phyloP scores from a whole-genome alignment of 2,329 filamentous ascomycete species.

The Fusarium metavorans region DNA sequence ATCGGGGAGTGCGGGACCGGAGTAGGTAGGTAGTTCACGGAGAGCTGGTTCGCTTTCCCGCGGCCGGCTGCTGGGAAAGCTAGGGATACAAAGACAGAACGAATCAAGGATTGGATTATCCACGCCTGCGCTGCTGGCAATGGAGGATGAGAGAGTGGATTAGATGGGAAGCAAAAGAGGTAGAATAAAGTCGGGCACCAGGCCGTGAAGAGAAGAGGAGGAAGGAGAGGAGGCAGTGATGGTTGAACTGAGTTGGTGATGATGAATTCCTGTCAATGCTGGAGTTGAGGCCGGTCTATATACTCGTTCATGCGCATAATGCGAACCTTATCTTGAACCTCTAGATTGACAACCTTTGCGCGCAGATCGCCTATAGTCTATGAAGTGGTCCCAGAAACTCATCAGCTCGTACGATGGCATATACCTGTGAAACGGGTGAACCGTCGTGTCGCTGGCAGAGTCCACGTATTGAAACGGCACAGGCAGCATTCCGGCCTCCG shows the following conservation, averaged over 20 bases:
- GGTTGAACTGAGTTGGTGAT: conserved; percentile 19
- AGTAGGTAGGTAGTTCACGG: conserved; percentile 28
- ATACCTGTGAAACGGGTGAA: conserved; percentile 25
- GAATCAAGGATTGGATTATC: conserved; percentile 35
- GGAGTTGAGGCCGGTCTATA: conserved; percentile 22
- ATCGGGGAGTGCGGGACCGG: conserved; percentile 24
- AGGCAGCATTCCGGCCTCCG: not conserved
- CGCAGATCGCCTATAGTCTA: conserved; percentile 1
- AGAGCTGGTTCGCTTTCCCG: conserved; percentile 24
- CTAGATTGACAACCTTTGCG: not conserved
- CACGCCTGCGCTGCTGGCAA: conserved; percentile 34
- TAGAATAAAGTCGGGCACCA: conserved; percentile 12
- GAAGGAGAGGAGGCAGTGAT: not conserved
- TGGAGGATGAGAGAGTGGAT: conserved; percentile 2
- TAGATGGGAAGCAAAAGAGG: not conserved
- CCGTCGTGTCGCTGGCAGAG: not conserved
- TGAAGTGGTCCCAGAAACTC: conserved; percentile 31
- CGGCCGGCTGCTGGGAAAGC: conserved; percentile 31
- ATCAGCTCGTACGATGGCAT: conserved; percentile 32
- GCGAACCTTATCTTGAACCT: not conserved
- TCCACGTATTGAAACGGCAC: conserved; percentile 16
- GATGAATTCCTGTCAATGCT: conserved; percentile 3
- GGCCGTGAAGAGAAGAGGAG: conserved; percentile 10
- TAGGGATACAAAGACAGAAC: conserved; percentile 34
- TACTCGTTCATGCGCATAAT: conserved; percentile 4